Conservation (phyloP, 192 early-diverging fungal species). For the Powellomyces hirtus region DNA sequence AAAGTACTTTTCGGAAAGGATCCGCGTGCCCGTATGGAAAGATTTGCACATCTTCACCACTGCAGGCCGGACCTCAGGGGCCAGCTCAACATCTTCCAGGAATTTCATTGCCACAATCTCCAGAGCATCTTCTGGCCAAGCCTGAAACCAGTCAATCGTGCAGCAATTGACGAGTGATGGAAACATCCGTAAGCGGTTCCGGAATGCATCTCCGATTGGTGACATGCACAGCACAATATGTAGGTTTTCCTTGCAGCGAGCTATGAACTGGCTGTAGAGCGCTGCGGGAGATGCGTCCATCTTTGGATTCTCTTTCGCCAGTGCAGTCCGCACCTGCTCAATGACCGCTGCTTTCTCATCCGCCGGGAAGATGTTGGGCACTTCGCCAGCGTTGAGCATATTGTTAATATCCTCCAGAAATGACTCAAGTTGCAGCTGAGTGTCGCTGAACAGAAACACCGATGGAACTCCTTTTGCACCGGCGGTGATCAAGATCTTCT, state of each 20-base stretch:
- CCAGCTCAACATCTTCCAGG: conserved; percentile 56
- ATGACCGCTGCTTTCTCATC: conserved; percentile 60
- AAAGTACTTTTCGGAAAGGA: conserved; percentile 48
- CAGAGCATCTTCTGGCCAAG: conserved; percentile 62
- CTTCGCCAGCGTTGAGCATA: conserved; percentile 63
- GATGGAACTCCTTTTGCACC: conserved; percentile 52
- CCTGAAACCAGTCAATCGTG: conserved; percentile 66
- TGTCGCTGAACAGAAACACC: conserved; percentile 61
- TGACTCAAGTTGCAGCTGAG: conserved; percentile 54
- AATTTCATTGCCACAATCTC: conserved; percentile 57
- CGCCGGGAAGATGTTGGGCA: conserved; percentile 57
- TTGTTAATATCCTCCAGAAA: conserved; percentile 66
- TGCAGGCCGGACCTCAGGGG: conserved; percentile 36
- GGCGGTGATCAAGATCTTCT: conserved; percentile 52
- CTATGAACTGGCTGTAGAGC: conserved; percentile 56
- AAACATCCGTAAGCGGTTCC: conserved; percentile 59
- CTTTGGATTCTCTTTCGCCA: conserved; percentile 53
- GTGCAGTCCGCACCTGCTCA: conserved; percentile 49
- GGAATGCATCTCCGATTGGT: conserved; percentile 60
- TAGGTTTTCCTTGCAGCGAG: conserved; percentile 57
- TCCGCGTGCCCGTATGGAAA: conserved; percentile 49
- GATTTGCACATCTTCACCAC: conserved; percentile 59
- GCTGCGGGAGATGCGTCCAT: conserved; percentile 52
- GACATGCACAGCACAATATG: conserved; percentile 62
- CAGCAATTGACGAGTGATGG: conserved; percentile 62